Conservation (phyloP, 768 basidiomycete species). For the Terana coerulea region DNA sequence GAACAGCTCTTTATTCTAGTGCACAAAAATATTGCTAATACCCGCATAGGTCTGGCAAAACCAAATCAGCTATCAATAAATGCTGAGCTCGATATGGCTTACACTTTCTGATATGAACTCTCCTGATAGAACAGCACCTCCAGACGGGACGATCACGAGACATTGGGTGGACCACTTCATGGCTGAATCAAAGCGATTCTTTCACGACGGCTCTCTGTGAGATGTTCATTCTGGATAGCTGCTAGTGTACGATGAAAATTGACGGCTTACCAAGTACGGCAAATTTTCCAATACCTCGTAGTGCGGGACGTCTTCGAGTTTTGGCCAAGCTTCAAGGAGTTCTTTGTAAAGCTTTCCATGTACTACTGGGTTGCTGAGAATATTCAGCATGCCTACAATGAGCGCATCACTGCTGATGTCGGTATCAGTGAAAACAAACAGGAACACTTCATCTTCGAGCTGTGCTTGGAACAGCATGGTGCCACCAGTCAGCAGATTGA, state of each 20-base stretch:
- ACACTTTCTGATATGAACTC: constrained; percentile 36
- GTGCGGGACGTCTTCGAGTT: constrained; percentile 25
- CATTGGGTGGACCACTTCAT: constrained; percentile 36
- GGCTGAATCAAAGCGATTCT: constrained; percentile 39
- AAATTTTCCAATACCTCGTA: constrained; percentile 40
- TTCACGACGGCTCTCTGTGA: constrained; percentile 43
- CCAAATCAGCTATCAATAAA: too few relatives aligned
- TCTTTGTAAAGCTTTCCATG: constrained; percentile 27
- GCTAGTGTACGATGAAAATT: too few relatives aligned
- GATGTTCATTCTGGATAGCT: background rate
- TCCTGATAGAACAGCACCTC: constrained; percentile 32
- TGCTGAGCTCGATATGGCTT: constrained; percentile 10
- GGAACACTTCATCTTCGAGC: constrained; percentile 21
- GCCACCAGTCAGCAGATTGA: constrained; percentile 14
- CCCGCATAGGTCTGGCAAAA: constrained; percentile 36
- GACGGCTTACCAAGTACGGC: too few relatives aligned
- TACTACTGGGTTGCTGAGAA: constrained; percentile 30
- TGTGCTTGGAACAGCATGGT: constrained; percentile 26
- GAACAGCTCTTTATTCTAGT: constrained; percentile 37
- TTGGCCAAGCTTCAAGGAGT: constrained; percentile 38
- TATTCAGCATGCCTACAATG: constrained; percentile 33
- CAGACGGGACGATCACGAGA: constrained; percentile 36
- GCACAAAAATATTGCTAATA: constrained; percentile 30
- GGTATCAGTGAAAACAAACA: constrained; percentile 36
- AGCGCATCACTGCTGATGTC: constrained; percentile 41